phyloP scores from a whole-genome alignment of 257 asterid genomes.

The Solanum chmielewskii region DNA sequence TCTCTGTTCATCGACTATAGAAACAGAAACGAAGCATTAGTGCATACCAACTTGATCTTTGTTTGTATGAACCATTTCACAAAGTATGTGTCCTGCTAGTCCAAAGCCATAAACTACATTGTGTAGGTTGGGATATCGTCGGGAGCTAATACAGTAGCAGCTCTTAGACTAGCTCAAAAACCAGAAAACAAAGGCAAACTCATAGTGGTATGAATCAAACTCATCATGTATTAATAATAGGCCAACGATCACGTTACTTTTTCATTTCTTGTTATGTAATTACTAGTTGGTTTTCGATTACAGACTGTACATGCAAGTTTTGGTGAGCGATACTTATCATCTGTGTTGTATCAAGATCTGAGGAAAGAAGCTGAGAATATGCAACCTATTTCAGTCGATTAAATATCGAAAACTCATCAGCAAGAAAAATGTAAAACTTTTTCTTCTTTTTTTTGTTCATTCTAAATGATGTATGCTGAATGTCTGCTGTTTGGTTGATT shows the following conservation, averaged over 20 bases:
- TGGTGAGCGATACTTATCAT: constrained; percentile 87
- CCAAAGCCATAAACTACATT: background rate
- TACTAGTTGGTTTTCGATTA: background rate
- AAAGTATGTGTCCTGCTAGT: background rate
- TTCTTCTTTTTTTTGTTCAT: background rate
- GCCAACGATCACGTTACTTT: background rate
- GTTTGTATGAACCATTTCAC: background rate
- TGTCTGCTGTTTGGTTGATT: background rate
- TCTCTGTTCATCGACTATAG: background rate
- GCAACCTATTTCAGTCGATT: constrained; percentile 94
- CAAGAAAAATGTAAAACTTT: background rate
- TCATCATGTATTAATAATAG: background rate
- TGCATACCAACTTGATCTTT: background rate
- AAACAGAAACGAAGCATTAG: background rate
- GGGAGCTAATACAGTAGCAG: constrained; percentile 95
- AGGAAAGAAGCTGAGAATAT: constrained; percentile 81
- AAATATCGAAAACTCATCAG: background rate
- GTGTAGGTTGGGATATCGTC: constrained; percentile 91
- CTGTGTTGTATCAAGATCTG: constrained; percentile 71
- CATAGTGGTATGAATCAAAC: constrained; percentile 53
- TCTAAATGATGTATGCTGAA: background rate
- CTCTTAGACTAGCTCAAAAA: constrained; percentile 63
- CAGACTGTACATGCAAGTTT: constrained; percentile 94
- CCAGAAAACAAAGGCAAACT: constrained; percentile 97
- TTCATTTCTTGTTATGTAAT: background rate